These are phyloP conservation scores for Talaromyces piceae DNA, from an alignment of 2,329 filamentous ascomycete species.

Conservation along the genomic window DNA sequence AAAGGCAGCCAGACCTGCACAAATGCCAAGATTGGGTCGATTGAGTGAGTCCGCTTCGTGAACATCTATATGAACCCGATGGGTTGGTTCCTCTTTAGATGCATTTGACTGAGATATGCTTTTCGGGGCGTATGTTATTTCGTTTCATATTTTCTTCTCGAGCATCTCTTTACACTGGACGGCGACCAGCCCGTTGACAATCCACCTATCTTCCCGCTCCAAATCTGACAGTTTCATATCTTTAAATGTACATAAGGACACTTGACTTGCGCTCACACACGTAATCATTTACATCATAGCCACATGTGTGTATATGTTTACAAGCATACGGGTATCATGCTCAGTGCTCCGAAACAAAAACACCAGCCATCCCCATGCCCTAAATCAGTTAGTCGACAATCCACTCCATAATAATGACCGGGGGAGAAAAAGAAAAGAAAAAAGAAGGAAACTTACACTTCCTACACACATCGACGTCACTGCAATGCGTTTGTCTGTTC, in stretches of 20 bases:
- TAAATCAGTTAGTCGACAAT: conserved; percentile 15
- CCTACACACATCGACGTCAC: conserved; percentile 92
- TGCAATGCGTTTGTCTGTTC: conserved; percentile 71
- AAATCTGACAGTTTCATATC: no score
- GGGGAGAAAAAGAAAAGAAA: background rate
- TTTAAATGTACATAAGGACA: background rate
- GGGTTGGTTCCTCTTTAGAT: background rate
- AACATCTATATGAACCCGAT: no score
- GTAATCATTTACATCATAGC: background rate
- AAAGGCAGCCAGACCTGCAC: conserved; percentile 12
- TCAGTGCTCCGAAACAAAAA: conserved; percentile 80
- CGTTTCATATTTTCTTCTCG: no score
- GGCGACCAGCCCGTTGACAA: no score
- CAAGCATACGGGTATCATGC: background rate
- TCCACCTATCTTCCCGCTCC: no score
- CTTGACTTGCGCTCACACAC: background rate
- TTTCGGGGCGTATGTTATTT: no score
- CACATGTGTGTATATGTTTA: background rate
- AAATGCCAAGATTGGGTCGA: conserved; percentile 9
- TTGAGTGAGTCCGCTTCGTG: conserved; percentile 2
- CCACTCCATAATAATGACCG: background rate
- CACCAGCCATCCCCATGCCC: conserved; percentile 71
- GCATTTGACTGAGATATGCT: no score
- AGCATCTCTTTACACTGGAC: no score
- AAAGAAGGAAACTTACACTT: conserved; percentile 55